Base-by-base conservation (phyloP, 345 rosid genomes). In the Pugionium cornutum region DNA sequence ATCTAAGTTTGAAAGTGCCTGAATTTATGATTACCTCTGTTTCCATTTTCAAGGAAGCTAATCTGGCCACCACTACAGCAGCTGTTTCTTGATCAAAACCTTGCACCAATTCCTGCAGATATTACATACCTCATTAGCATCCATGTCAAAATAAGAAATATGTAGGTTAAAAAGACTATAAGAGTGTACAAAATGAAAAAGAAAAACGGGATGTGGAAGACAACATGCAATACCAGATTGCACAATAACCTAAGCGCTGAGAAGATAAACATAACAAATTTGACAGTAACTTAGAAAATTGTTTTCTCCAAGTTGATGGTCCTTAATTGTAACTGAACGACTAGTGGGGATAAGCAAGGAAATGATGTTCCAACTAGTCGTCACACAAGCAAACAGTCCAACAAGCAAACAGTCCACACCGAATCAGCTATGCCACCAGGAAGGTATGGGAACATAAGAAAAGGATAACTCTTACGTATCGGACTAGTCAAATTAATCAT, bases 11-110 rank as follows among this genome's bases (percentile, higher is more conserved):
- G 59, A 43, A 43, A 72, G 29, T 33, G 66, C 18, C 35, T 32
- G 29, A n/a, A 53, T 30, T 36, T 34, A 28, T 25, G 45, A 9
- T 59, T 74, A 95, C 97, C 99, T 95, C 99, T 64, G 69, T 80
- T 81, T 95, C 99, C 99, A 95, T 91, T 82, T 91, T 95, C 60
- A 84, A 83, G 46, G 99, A 95, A 71, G 89, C 78, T 69, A 91
- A 73, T 76, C 99, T 83, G 43, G 96, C 97, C 87, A 95, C 81
- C 41, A 91, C 96, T 68, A 95, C 99, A 74, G 99, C 95, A 63
- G 99, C 96, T 62, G 99, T 81, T 79, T 91, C 99, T 81, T 95
- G 99, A 83, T 95, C 99, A 81, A 95, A 95, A 62, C 95, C 91
- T 78, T 89, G 96, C 53, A 86, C 83, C 70, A 95, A 58, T 77